Evolutionary conservation across 371 early-diverging fungal genomes (phyloP), one percentile per base, ranked within the genome.

Genomic region (Rhizomucor miehei): DNA sequence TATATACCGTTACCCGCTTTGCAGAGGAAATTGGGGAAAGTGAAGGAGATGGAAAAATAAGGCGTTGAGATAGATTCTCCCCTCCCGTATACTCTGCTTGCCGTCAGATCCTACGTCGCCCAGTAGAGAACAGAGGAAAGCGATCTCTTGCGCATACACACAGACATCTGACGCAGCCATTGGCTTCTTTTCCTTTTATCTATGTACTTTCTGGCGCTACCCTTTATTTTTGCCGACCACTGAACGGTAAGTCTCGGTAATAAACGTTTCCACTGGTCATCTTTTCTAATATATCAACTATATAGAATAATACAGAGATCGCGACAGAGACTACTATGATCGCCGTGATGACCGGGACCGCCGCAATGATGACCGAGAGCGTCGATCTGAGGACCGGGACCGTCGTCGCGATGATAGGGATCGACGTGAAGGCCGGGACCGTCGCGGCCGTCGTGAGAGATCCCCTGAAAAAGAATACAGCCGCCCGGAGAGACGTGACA

Each of bases 271-370:
- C n/a, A n/a, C n/a, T n/a, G n/a, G n/a, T n/a, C n/a, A n/a, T n/a
- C n/a, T n/a, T n/a, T n/a, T n/a, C n/a, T n/a, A n/a, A n/a, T n/a
- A n/a, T 29, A 29, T 5, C 29, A 29, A 8, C 29, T 29, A 29
- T 29, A 5, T 29, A 29, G 29, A 29, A 29, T 29, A 5, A 29
- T 29, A 3, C 43, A 54, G 55, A 34, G 54, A 60, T 47, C 29
- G 29, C 8, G 29, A n/a, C n/a, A n/a, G n/a, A n/a, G n/a, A 29
- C 29, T 29, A 29, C 29, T 54, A 55, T 60, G 61, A 60, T 21
- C 61, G 61, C n/a, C 45, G 61, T 13, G 49, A 41, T 11, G 47
- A 44, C 43, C 56, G 49, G 34, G 56, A 61, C 40, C 51, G 53
- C 37, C 62, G 62, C 36, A 50, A 51, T 46, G 60, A 44, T 40